A percentile compares a stretch with the other conserved stretches of the same genome.
Conservation (phyloP, 163 green algal genomes). For the Chloromonas sp. region DNA sequence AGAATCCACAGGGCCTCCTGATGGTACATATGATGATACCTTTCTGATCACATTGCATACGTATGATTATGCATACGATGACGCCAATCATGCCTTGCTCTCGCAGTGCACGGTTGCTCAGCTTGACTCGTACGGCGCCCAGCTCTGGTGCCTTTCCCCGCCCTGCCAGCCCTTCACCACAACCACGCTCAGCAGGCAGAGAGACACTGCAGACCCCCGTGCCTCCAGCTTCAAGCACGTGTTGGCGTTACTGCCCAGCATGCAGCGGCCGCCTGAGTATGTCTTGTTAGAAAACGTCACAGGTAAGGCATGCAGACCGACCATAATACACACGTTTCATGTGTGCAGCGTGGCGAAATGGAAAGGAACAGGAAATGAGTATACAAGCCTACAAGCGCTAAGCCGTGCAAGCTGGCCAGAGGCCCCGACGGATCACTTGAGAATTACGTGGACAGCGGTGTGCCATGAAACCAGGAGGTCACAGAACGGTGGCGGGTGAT, state of each 20-base stretch:
- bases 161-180: constrained; percentile 61
- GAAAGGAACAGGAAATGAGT: too few species aligned
- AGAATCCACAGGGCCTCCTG: neutral
- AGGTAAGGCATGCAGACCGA: neutral
- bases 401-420: too few species aligned
- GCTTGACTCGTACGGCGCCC: constrained; percentile 27
- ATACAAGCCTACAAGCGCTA: too few species aligned
- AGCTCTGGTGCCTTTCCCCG: constrained; percentile 49
- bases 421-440: too few species aligned
- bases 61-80: neutral
- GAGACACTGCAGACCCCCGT: constrained; percentile 34
- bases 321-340: too few species aligned
- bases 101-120: constrained; percentile 10
- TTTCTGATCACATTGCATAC: neutral
- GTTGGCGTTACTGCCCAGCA: constrained; percentile 28
- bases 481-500: too few species aligned
- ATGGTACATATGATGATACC: neutral
- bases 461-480: too few species aligned
- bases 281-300: constrained; percentile 38
- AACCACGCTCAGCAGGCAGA: constrained; percentile 18
- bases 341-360: too few species aligned
- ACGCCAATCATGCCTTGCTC: constrained; percentile 19
- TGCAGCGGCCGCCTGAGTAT: constrained; percentile 28
- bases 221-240: constrained; percentile 38
- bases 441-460: too few species aligned